phyloP scores from a whole-genome alignment of 1,284 basidiomycete species.

The Cystobasidium sp. region DNA sequence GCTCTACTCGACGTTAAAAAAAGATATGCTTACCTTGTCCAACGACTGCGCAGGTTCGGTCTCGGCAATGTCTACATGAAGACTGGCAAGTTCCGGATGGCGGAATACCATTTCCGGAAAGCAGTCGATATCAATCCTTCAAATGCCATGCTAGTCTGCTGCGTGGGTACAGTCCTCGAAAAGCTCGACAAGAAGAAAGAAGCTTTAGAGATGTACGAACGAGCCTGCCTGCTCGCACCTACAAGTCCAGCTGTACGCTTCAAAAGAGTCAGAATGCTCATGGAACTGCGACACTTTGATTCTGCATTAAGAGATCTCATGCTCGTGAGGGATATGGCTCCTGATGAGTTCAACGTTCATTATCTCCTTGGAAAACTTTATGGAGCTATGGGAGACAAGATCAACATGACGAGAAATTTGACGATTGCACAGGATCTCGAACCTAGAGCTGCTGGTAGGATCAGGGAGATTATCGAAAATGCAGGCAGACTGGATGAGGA shows the following conservation, averaged over 20 bases:
- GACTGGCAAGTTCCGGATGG: conserved; percentile 83
- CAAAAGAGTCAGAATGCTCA: conserved; percentile 83
- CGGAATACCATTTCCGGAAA: conserved; percentile 91
- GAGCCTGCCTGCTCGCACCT: conserved; percentile 73
- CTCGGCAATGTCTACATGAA: conserved; percentile 89
- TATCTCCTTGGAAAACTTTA: conserved; percentile 93
- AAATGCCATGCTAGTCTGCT: conserved; percentile 69
- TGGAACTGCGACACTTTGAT: conserved; percentile 76
- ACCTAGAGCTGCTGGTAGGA: conserved; percentile 56
- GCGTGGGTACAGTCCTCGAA: conserved; percentile 63
- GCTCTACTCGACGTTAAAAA: not conserved
- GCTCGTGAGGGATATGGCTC: conserved; percentile 73
- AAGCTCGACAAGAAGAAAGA: conserved; percentile 68
- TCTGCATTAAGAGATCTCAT: conserved; percentile 78
- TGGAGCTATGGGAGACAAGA: conserved; percentile 72
- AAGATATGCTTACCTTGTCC: not conserved
- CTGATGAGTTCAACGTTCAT: conserved; percentile 91
- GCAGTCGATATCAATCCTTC: conserved; percentile 86
- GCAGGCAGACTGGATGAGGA: conserved; percentile 1
- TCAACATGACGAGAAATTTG: conserved; percentile 78
- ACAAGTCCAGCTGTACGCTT: conserved; percentile 87
- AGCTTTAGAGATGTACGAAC: conserved; percentile 76
- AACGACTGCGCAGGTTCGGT: conserved; percentile 77
- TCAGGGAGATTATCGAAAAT: conserved; percentile 39
- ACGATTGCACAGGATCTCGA: conserved; percentile 79